These are phyloP conservation scores for Hypoxylon sp. DNA, from an alignment of 2,329 filamentous ascomycete species.

Conservation along the genomic window DNA sequence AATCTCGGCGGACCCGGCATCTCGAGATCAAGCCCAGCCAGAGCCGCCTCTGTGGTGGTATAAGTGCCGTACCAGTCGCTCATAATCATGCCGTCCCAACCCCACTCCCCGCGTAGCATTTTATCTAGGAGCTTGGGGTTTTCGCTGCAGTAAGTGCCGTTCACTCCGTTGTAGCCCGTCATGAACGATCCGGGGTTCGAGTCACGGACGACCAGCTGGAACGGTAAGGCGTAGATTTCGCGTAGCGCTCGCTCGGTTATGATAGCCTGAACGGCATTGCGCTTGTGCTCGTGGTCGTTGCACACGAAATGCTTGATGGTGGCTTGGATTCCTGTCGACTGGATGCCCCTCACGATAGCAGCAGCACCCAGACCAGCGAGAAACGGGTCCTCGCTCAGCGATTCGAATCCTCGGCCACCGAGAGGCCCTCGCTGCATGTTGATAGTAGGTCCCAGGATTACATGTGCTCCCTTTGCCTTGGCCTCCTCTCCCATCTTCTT, in stretches of 20 bases:
- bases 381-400: constrained; percentile 65
- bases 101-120: constrained; percentile 64
- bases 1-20: constrained; percentile 65
- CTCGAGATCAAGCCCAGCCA: constrained; percentile 64
- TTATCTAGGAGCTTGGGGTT: constrained; percentile 58
- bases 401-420: constrained; percentile 67
- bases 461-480: constrained; percentile 64
- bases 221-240: constrained; percentile 66
- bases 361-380: constrained; percentile 63
- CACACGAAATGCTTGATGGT: constrained; percentile 69
- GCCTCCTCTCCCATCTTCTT: constrained; percentile 61
- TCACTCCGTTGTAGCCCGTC: constrained; percentile 67
- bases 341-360: constrained; percentile 62
- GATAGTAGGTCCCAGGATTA: constrained; percentile 68
- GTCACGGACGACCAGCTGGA: constrained; percentile 63
- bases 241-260: constrained; percentile 64
- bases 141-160: constrained; percentile 64
- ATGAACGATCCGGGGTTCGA: constrained; percentile 62
- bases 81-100: constrained; percentile 64
- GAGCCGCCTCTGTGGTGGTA: constrained; percentile 58
- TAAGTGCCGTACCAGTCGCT: constrained; percentile 69
- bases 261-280: constrained; percentile 63
- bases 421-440: constrained; percentile 69
- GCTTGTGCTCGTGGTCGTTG: constrained; percentile 67
- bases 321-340: constrained; percentile 63